These are phyloP conservation scores for Dacryopinax primogenitus DNA, from an alignment of 768 basidiomycete genomes.

Conservation along the genomic window DNA sequence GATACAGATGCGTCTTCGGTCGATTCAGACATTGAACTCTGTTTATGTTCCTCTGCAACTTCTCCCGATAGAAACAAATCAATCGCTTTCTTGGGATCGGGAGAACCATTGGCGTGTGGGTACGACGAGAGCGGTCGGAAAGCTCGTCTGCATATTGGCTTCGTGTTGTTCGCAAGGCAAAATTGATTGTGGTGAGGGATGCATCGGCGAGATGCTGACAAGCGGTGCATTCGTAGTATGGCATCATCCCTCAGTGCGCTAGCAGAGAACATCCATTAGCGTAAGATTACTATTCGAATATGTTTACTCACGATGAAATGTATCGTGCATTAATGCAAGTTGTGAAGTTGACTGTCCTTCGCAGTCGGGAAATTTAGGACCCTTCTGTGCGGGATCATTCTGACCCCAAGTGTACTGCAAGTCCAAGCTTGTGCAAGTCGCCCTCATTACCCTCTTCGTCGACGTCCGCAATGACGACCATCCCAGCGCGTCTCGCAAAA, in stretches of 20 bases:
- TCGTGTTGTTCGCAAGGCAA: neutral
- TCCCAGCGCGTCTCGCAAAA: slow-evolving; percentile 77
- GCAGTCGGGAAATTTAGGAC: neutral
- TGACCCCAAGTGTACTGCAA: neutral
- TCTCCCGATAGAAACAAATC: too few relatives aligned
- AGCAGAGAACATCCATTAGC: too few relatives aligned
- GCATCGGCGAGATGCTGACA: slow-evolving; percentile 8
- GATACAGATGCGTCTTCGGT: too few relatives aligned
- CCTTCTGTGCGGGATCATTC: neutral
- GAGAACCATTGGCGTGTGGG: neutral
- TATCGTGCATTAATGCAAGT: too few relatives aligned
- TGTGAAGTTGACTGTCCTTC: neutral
- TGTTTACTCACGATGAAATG: too few relatives aligned
- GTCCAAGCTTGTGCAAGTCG: neutral
- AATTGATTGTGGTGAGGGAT: neutral
- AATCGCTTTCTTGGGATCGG: neutral
- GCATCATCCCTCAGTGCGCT: slow-evolving; percentile 1
- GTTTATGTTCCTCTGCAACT: too few relatives aligned
- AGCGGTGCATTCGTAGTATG: neutral
- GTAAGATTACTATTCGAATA: too few relatives aligned
- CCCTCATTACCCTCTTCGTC: neutral
- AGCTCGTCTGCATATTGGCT: neutral
- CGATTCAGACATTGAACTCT: too few relatives aligned
- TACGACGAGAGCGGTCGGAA: neutral
- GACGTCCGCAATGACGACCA: slow-evolving; percentile 49